Percentiles rank a stretch among this genome's conserved stretches.
Conservation (phyloP, 1,284 basidiomycete genomes). For the Cryptococcus sp. region DNA sequence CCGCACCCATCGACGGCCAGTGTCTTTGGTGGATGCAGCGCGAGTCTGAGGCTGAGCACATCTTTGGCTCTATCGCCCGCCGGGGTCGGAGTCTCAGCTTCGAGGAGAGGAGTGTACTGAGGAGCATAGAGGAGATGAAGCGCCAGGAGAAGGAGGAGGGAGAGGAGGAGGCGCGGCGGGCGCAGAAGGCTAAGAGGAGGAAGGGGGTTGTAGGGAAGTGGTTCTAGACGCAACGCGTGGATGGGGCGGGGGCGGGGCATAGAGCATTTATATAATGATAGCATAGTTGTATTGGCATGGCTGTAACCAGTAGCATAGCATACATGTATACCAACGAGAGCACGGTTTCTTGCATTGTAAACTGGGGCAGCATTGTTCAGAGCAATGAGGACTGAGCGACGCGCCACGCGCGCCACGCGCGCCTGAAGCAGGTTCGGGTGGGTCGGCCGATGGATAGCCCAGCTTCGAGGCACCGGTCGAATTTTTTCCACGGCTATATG, state of each 20-base stretch:
- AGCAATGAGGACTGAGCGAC: too few relatives aligned
- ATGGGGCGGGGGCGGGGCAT: background rate
- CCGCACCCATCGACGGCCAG: slow-evolving; percentile 10
- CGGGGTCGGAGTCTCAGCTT: slow-evolving; percentile 1
- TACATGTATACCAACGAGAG: background rate
- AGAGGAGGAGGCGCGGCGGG: background rate
- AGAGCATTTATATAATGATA: too few relatives aligned
- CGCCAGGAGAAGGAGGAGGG: slow-evolving; percentile 3
- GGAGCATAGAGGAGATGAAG: slow-evolving; percentile 1
- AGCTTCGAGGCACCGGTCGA: background rate
- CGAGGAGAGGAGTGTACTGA: slow-evolving; percentile 4
- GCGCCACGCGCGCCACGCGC: too few relatives aligned
- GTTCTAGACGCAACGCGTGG: slow-evolving; percentile 1
- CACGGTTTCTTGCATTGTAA: background rate
- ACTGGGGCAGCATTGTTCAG: background rate
- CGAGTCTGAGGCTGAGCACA: slow-evolving; percentile 8
- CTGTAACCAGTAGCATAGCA: background rate
- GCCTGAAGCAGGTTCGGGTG: background rate
- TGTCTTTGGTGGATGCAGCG: slow-evolving; percentile 16
- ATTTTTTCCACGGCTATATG: background rate
- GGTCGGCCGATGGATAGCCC: background rate
- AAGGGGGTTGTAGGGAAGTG: slow-evolving; percentile 10
- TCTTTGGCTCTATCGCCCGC: slow-evolving; percentile 13
- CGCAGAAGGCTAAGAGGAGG: slow-evolving; percentile 6
- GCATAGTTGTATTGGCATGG: too few relatives aligned